Base-by-base conservation (phyloP, 176 grass and related monocot species). In the Hordeum marinum region DNA sequence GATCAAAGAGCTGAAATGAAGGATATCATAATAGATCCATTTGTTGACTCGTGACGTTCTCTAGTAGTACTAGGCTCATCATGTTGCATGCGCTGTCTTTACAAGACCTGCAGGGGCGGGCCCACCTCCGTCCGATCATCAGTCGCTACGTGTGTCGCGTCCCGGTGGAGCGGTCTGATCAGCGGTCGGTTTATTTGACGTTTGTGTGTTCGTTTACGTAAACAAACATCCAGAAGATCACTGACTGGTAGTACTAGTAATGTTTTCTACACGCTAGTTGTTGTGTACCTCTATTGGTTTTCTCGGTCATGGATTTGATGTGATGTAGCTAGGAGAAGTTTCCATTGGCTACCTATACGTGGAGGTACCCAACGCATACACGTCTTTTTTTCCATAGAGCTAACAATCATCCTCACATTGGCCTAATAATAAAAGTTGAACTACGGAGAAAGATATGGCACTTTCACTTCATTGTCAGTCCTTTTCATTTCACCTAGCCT, bases 141-240 rank as follows among this genome's bases (percentile, higher is more conserved):
- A 9, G 18, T 23, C 34, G 63, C 8, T 78, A 40, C 37, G 11
- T 7, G 58, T 82, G 69, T 81, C 59, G 68, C 78, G n/a, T 86
- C 84, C 4, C 1, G 20, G 9, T 48, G 42, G 26, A 52, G 80
- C 40, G 11, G 17, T 23, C 23, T 74, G 58, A 64, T 74, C 54
- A 24, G 9, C 59, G 7, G 77, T 37, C 63, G 62, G 15, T 20
- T 70, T 63, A 35, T 77, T 89, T 89, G 83, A 85, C 83, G n/a
- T 9, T 76, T 15, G 9, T 18, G 61, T 37, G 31, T 75, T 17
- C 34, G 7, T 63, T 41, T 39, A 65, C 14, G 29, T 20, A 63
- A 20, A 12, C 42, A 52, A 52, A 52, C 15, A 88, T 67, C 14
- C 11, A 11, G n/a, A 23, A 4, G 31, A 75, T 40, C 36, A 64